Percentiles rank a stretch among this genome's conserved stretches.
phyloP scores from a whole-genome alignment of 1,284 basidiomycete genomes.

The Bondarzewia mesenterica region DNA sequence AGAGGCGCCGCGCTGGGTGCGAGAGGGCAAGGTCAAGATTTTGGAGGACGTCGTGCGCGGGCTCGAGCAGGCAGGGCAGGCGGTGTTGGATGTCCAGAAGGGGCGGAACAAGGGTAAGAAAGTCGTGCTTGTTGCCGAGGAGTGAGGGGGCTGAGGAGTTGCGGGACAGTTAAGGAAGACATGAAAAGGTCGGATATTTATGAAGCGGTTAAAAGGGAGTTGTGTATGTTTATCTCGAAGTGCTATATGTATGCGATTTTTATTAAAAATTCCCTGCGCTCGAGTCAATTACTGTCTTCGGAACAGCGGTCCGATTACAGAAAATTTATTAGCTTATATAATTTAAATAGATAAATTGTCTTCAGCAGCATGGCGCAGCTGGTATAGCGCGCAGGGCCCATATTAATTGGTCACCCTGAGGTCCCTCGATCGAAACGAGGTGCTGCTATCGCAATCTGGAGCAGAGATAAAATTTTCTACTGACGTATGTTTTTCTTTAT shows the following conservation, averaged over 20 bases:
- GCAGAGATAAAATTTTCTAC: no score
- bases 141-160: slow-evolving; percentile 20
- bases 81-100: slow-evolving; percentile 42
- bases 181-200: no score
- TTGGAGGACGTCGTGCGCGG: slow-evolving; percentile 45
- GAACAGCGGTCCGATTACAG: no score
- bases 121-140: slow-evolving; percentile 39
- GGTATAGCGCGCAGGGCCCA: slow-evolving; percentile 11
- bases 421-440: slow-evolving; percentile 10
- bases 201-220: no score
- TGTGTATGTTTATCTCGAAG: background rate
- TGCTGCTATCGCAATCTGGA: slow-evolving; percentile 9
- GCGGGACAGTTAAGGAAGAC: no score
- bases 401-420: slow-evolving; percentile 6
- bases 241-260: background rate
- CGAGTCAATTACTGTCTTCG: no score
- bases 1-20: slow-evolving; percentile 41
- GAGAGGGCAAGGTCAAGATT: slow-evolving; percentile 52
- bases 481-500: no score
- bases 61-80: slow-evolving; percentile 43
- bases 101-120: slow-evolving; percentile 55
- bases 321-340: no score
- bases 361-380: slow-evolving; percentile 10
- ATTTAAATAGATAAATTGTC: no score
- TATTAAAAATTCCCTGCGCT: background rate